Evolutionary conservation across 2,329 filamentous ascomycete genomes (phyloP), one percentile per base, ranked within the genome.

Genomic region (Aspergillus pseudoglaucus): DNA sequence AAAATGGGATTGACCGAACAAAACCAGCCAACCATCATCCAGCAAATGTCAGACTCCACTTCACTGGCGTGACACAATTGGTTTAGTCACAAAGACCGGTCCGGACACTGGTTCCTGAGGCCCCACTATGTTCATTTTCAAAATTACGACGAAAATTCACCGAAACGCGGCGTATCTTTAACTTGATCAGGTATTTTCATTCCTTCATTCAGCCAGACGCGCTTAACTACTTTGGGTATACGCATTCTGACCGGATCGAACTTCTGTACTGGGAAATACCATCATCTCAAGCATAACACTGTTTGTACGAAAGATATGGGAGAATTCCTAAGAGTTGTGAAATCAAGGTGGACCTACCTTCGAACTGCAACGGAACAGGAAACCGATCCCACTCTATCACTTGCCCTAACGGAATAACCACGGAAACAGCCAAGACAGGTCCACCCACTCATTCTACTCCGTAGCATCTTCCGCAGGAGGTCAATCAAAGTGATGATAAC

Each of bases 31-130:
- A 51, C 50, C 30, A 48, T 20, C 20, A 18, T 3, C 20, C 22
- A 14, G 10, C 32, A 20, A 43, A 51, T 46, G 47, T 53, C 50
- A 56, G 37, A 47, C 20, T 9, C 15, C 33, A 35, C 33, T 30
- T 30, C 25, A 30, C 10, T 30, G 25, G 25, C 10, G 25, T 30
- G 25, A 30, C 25, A 30, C 10, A 1, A 12, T 30, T 5, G 25
- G 10, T 2, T 37, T 37, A 37, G 14, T 37, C 33, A 37, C n/a
- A 12, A 30, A 30, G 4, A 30, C 25, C 25, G 25, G 25, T 3
- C 25, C 25, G 25, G 25, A 4, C 25, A 30, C 4, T 12, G 25
- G 25, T 30, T 30, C 10, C 10, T 30, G 25, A 12, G 4, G 25
- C 25, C 25, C 25, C 25, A 30, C 25, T 30, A 4, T 30, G 9